Conservation (phyloP, 2,329 filamentous ascomycete genomes). For the Didymella pomorum region DNA sequence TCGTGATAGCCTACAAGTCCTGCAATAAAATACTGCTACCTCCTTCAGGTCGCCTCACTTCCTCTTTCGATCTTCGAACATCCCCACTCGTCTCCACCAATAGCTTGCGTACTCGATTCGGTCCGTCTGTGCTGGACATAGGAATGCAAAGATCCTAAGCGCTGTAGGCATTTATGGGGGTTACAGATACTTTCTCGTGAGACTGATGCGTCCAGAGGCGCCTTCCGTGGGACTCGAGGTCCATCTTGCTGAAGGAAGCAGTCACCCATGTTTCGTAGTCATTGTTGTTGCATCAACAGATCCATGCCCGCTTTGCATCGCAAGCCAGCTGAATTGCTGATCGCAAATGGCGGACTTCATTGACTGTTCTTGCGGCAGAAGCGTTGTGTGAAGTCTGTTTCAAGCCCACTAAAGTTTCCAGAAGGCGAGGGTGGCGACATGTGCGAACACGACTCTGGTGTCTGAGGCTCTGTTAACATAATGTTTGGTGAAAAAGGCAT, state of each 20-base stretch:
- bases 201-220: background rate
- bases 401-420: constrained; percentile 26
- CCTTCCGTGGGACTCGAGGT: background rate
- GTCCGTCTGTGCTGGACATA: constrained; percentile 10
- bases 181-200: background rate
- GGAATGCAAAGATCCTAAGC: background rate
- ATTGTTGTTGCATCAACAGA: background rate
- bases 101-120: constrained; percentile 15
- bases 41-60: background rate
- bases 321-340: no score
- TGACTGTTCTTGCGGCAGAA: constrained; percentile 30
- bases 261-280: background rate
- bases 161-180: background rate
- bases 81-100: constrained; percentile 3
- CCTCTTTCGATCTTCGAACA: background rate
- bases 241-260: background rate
- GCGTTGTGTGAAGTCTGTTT: constrained; percentile 43
- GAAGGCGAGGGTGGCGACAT: constrained; percentile 23
- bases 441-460: constrained; percentile 37
- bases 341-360: background rate
- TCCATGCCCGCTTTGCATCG: background rate
- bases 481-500: background rate
- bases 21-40: background rate
- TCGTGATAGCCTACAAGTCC: background rate
- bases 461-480: constrained; percentile 28